Percentiles rank a stretch among this genome's conserved stretches.
Evolutionary conservation across 2,329 filamentous ascomycete genomes (phyloP).

Genomic region (Juglanconis juglandina): DNA sequence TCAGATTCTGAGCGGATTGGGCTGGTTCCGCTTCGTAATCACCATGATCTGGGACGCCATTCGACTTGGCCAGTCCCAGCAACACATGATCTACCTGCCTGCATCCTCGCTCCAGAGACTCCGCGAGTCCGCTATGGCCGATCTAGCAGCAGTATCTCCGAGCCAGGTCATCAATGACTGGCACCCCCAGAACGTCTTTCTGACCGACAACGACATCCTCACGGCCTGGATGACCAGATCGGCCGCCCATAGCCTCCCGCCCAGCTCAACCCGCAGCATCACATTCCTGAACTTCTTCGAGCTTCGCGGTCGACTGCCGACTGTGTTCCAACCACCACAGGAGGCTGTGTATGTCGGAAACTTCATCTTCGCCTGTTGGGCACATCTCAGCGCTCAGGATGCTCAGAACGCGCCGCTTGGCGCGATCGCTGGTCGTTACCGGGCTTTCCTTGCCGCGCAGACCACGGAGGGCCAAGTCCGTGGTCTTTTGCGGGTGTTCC

Average conservation of each 20-base stretch:
- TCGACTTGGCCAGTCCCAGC: constrained; percentile 30
- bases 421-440: constrained; percentile 16
- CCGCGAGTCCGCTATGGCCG: constrained; percentile 28
- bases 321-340: constrained; percentile 26
- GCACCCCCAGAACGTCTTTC: constrained; percentile 26
- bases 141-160: constrained; percentile 21
- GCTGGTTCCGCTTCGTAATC: constrained; percentile 30
- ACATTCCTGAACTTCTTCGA: constrained; percentile 38
- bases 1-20: constrained; percentile 25
- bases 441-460: constrained; percentile 18
- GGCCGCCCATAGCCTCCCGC: constrained; percentile 22
- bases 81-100: constrained; percentile 38
- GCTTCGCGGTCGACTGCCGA: constrained; percentile 29
- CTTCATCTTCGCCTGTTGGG: constrained; percentile 11
- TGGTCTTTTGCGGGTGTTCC: constrained; percentile 13
- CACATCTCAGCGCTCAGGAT: constrained; percentile 9
- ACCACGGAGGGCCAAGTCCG: constrained; percentile 18
- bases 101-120: constrained; percentile 27
- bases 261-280: constrained; percentile 27
- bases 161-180: constrained; percentile 15
- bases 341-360: constrained; percentile 24
- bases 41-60: constrained; percentile 32
- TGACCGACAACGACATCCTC: constrained; percentile 46
- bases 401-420: constrained; percentile 16
- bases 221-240: constrained; percentile 37